phyloP scores from a whole-genome alignment of 176 grass and related monocot genomes.

The Saccharum officinarum region DNA sequence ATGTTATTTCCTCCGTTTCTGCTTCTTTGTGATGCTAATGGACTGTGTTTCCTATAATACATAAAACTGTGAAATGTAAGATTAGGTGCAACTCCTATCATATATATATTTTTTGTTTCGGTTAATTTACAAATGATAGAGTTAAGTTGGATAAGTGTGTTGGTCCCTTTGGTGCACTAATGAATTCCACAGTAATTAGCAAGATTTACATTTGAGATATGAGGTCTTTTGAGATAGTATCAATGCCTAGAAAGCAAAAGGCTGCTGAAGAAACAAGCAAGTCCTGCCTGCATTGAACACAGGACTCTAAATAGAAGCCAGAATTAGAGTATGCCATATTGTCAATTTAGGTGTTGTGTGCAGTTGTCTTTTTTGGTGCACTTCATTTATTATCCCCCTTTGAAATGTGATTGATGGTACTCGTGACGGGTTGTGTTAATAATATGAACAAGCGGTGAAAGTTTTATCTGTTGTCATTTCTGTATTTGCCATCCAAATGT shows the following conservation, averaged over 20 bases:
- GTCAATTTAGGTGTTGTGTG: background rate
- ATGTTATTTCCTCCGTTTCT: background rate
- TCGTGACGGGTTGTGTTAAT: background rate
- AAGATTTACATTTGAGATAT: background rate
- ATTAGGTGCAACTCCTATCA: background rate
- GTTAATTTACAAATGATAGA: background rate
- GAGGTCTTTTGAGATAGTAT: background rate
- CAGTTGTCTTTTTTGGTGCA: background rate
- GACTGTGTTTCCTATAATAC: background rate
- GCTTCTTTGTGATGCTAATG: background rate
- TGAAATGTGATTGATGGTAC: background rate
- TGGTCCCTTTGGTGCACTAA: background rate
- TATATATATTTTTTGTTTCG: background rate
- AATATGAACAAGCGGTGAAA: too few species aligned
- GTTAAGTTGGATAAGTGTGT: background rate
- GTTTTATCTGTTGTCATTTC: background rate
- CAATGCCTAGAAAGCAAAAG: background rate
- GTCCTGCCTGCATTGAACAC: background rate
- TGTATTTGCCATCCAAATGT: background rate
- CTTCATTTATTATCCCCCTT: background rate
- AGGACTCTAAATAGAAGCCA: background rate
- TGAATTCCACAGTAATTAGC: background rate
- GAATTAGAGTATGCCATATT: background rate
- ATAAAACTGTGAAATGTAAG: background rate
- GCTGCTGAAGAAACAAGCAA: background rate